Evolutionary conservation across 306 rosid species (phyloP), one percentile per base, ranked within the genome.

Genomic region (Cicer yamashitae): DNA sequence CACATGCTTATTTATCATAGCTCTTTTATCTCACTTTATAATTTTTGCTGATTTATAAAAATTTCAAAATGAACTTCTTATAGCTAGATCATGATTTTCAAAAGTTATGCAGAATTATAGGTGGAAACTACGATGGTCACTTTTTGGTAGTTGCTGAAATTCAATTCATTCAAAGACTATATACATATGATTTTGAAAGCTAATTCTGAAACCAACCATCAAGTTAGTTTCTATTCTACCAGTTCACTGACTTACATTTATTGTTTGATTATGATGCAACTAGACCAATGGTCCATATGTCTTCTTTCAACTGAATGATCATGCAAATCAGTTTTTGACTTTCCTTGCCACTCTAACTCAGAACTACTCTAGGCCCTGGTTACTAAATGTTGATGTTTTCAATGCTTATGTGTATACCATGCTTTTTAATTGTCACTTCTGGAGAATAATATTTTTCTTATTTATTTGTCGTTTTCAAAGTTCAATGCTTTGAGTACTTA

Each of bases 241-340:
- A 48, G 69, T 67, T 40, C 43, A 38, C 52, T 76, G 46, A 6
- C 50, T 63, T 63, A 20, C 15, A 46, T 62, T 74, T 44, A 79
- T 45, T 80, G 59, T 76, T 45, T 59, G 84, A 48, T 74, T 59
- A 51, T 48, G 66, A 62, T 73, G 79, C 18, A 78, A 79, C 81
- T 44, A 15, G 63, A 53, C 12, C 41, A 41, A 74, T 22, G 67
- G 77, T 76, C 70, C 72, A 37, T 30, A 43, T 65, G 60, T 68
- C 77, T 17, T 70, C 67, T 66, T 69, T 82, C 50, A 77, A 18
- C 70, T 34, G 65, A 78, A 73, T 43, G 50, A 70, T 78, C 34
- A 71, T 63, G 70, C 38, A 64, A 70, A 34, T 37, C 52, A 45
- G 77, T 79, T 79, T 81, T 77, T 71, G 58, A 34, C 73, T 50